Base-by-base conservation (phyloP, 768 basidiomycete genomes). In the Cystobasidium ongulense region DNA sequence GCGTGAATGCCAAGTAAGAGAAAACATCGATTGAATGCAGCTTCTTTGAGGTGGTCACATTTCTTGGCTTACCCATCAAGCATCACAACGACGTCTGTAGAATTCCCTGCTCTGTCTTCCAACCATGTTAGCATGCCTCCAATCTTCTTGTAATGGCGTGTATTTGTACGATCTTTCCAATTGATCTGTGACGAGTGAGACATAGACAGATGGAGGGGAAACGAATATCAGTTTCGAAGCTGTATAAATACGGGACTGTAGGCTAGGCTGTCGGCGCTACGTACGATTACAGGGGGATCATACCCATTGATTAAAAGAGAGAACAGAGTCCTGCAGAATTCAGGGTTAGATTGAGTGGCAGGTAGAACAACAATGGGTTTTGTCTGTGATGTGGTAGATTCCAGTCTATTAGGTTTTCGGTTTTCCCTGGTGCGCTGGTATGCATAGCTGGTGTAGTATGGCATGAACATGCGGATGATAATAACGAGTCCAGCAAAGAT, bases 271-370 rank as follows among this genome's bases (percentile, higher is more conserved):
- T n/a, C n/a, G n/a, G n/a, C n/a, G n/a, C n/a, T n/a, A n/a, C n/a
- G n/a, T n/a, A 64, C 63, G 36, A 64, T 39, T 21, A 27, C 39
- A 39, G 63, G 63, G 10, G 63, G 3, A 8, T 35, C 43, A 27
- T 39, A 64, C 7, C 43, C 63, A 29, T 64, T 64, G 31, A 64
- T 64, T n/a, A 64, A 35, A 13, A 64, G 25, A 10, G 63, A 64
- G 35, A 64, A 64, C 3, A 64, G 15, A 13, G 43, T 46, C 38
- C 63, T 10, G 23, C 63, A 64, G 31, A 64, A 64, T 38, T 39
- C 38, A 31, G 63, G 15, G 17, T 39, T 64, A 23, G 63, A 23
- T 5, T 13, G 31, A 5, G 63, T 64, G 3, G 43, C 63, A 38
- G 63, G 63, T 1, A 64, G 63, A 13, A 64, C 38, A 4, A 64